Evolutionary conservation across 139 green algal species (phyloP), one percentile per base, ranked within the genome.

Genomic region (Coccomyxa sp.): DNA sequence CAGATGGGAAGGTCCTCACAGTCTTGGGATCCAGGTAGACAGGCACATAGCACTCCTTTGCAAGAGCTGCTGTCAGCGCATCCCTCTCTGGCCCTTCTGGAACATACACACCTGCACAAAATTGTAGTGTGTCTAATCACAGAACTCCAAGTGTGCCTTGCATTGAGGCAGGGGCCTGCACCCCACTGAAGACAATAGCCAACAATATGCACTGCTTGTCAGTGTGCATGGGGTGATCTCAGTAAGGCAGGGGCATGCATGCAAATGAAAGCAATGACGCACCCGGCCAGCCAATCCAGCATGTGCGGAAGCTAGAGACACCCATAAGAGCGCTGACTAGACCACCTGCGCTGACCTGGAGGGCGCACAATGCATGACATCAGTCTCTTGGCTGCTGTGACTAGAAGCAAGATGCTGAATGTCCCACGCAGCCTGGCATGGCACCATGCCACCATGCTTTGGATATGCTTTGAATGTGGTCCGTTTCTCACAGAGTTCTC

Each of bases 261-360:
- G n/a, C n/a, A n/a, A n/a, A n/a, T n/a, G n/a, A n/a, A n/a, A n/a
- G 24, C 33, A 38, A 1, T 81, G 72, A 29, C 71, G 80, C 68
- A 88, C 95, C 95, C 54, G 96, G 96, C 96, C 96, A 99, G 24
- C 96, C 96, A 7, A 99, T 92, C 96, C 96, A 99, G 39, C 87
- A 82, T 27, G 93, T 97, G n/a, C 88, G 72, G 73, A 93, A 94
- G 82, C 91, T 95, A 71, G 86, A 87, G 38, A 99, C 96, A 4
- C 95, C 95, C 86, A 97, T 94, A 0, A 99, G 86, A 8, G 96
- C 96, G 58, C 85, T 94, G 12, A 99, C 96, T 58, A 99, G 87
- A 4, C 96, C 96, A 18, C 96, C 96, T 7, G 94, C 92, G 76
- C 86, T 95, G 55, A 96, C 85, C 86, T 95, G 88, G 50, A 18